Conservation (phyloP, 2,329 filamentous ascomycete species). For the Chrysosporium queenslandicum region DNA sequence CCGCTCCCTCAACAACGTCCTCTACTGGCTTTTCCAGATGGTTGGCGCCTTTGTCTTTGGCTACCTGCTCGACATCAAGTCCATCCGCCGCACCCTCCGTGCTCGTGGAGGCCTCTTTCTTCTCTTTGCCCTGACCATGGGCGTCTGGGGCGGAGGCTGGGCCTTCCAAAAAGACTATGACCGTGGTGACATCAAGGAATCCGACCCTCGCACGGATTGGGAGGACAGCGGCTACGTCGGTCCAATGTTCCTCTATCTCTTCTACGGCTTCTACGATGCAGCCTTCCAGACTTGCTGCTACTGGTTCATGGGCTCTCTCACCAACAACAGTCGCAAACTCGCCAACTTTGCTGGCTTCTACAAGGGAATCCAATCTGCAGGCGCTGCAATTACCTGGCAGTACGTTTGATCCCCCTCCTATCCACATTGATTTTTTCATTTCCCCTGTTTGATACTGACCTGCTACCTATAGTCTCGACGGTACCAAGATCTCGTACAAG, state of each 20-base stretch:
- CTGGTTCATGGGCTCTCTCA: slow-evolving; percentile 91
- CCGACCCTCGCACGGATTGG: slow-evolving; percentile 23
- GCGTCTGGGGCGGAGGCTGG: slow-evolving; percentile 74
- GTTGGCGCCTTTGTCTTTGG: slow-evolving; percentile 65
- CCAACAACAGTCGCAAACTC: slow-evolving; percentile 83
- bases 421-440: neutral
- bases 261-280: slow-evolving; percentile 82
- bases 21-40: slow-evolving; percentile 76
- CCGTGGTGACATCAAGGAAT: slow-evolving; percentile 30
- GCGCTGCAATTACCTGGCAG: slow-evolving; percentile 52
- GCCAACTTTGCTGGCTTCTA: slow-evolving; percentile 89
- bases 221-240: slow-evolving; percentile 56
- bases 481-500: slow-evolving; percentile 53
- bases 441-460: slow-evolving; percentile 1
- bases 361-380: slow-evolving; percentile 83
- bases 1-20: slow-evolving; percentile 61
- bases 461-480: slow-evolving; percentile 56
- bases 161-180: slow-evolving; percentile 59
- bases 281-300: slow-evolving; percentile 85
- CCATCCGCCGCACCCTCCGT: slow-evolving; percentile 53
- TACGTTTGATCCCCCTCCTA: slow-evolving; percentile 21
- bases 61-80: slow-evolving; percentile 54
- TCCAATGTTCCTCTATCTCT: slow-evolving; percentile 81
- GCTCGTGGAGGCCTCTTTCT: slow-evolving; percentile 54
- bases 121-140: slow-evolving; percentile 62